phyloP scores from a whole-genome alignment of 2,329 filamentous ascomycete genomes.

The Apiospora rasikravindrae region DNA sequence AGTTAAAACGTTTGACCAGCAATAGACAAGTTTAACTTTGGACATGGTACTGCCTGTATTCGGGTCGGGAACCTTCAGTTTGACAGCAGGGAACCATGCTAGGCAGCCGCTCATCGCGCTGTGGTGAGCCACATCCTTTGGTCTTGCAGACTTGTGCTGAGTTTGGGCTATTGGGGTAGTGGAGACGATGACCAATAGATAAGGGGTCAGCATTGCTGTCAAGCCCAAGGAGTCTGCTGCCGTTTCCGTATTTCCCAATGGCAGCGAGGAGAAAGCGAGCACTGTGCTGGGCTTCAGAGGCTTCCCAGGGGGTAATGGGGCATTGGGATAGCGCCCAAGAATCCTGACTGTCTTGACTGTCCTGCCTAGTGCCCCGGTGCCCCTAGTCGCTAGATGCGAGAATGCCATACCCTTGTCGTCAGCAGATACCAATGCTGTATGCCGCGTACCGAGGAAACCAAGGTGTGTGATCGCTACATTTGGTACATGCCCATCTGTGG shows the following conservation, averaged over 20 bases:
- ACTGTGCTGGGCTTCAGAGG: conserved; percentile 91
- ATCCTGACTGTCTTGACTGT: conserved; percentile 90
- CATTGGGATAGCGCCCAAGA: conserved; percentile 85
- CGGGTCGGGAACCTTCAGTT: conserved; percentile 77
- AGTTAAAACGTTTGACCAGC: conserved; percentile 97
- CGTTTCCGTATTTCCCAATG: conserved; percentile 92
- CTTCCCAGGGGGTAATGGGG: conserved; percentile 65
- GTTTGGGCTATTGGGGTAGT: conserved; percentile 96
- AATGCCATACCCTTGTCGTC: conserved; percentile 98
- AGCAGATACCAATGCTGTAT: conserved; percentile 93
- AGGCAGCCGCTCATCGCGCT: conserved; percentile 92
- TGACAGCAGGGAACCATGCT: conserved; percentile 97
- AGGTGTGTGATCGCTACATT: conserved; percentile 83
- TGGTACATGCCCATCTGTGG: conserved; percentile 81
- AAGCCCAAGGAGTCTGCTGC: conserved; percentile 86
- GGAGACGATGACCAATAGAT: conserved; percentile 94
- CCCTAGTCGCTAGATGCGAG: conserved; percentile 91
- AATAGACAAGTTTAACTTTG: conserved; percentile 90
- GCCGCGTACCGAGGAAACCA: conserved; percentile 92
- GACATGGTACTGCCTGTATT: conserved; percentile 72
- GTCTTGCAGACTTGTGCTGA: conserved; percentile 89
- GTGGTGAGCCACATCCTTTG: conserved; percentile 89
- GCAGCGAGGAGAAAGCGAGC: conserved; percentile 86
- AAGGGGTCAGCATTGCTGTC: conserved; percentile 94
- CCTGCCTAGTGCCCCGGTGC: conserved; percentile 83